A percentile compares a stretch with the other conserved stretches of the same genome.
These are phyloP conservation scores for Metschnikowia anglica DNA, from an alignment of 805 yeast species.

Conservation along the genomic window DNA sequence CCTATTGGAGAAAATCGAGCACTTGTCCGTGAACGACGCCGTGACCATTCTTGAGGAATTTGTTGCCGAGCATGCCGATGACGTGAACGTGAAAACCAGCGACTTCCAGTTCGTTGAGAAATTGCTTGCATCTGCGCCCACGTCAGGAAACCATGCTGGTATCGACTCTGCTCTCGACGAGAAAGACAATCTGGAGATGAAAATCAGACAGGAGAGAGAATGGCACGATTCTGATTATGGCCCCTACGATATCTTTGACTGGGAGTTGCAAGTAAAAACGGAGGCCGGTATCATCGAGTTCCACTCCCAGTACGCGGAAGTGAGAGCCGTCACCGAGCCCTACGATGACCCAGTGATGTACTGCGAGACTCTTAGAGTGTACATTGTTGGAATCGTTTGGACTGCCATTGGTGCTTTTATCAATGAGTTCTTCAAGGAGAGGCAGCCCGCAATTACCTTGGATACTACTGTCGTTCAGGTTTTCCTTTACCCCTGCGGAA, in stretches of 20 bases:
- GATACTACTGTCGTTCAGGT: conserved; percentile 56
- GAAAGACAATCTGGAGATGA: conserved; percentile 13
- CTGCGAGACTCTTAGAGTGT: conserved; percentile 54
- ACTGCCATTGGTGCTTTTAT: conserved; percentile 57
- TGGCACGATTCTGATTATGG: conserved; percentile 3
- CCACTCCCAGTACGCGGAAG: conserved; percentile 59
- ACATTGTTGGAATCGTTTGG: conserved; percentile 50
- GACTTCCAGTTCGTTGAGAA: conserved; percentile 35
- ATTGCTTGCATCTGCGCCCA: conserved; percentile 15
- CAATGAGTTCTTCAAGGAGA: conserved; percentile 57
- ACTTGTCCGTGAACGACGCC: conserved; percentile 39
- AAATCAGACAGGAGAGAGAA: conserved; percentile 1
- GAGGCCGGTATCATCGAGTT: conserved; percentile 38
- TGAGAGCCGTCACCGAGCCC: conserved; percentile 58
- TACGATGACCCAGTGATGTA: conserved; percentile 49
- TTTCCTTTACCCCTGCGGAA: conserved; percentile 61
- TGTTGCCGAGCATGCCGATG: conserved; percentile 43
- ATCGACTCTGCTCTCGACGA: conserved; percentile 14
- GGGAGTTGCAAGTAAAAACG: conserved; percentile 35
- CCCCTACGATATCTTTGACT: conserved; percentile 22
- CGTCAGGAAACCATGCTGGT: background rate
- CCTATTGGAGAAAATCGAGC: conserved; percentile 42
- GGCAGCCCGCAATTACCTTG: conserved; percentile 53
- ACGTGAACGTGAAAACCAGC: conserved; percentile 45
- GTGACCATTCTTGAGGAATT: conserved; percentile 40